A percentile compares a stretch with the other conserved stretches of the same genome.
Conservation (phyloP, 2,329 filamentous ascomycete species). For the Taxawa tesnikishii region DNA sequence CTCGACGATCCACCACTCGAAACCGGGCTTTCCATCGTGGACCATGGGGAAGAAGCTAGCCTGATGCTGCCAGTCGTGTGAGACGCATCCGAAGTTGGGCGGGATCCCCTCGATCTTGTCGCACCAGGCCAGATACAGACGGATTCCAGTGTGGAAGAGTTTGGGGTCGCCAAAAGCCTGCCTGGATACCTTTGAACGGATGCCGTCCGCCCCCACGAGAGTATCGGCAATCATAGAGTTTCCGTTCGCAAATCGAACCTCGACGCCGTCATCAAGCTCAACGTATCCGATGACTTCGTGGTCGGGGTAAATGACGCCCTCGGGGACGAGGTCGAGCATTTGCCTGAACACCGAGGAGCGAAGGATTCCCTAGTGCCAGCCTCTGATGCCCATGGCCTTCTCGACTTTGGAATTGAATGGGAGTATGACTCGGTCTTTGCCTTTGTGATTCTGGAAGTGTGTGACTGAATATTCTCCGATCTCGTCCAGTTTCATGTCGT, state of each 20-base stretch:
- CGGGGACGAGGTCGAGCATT: not conserved
- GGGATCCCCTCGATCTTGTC: not conserved
- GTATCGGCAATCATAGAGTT: conserved; percentile 29
- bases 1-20: not conserved
- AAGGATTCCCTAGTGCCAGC: not conserved
- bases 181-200: conserved; percentile 11
- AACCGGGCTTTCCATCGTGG: not conserved
- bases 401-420: not conserved
- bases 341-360: not conserved
- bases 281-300: not conserved
- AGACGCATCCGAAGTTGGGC: not conserved
- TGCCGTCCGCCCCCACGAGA: conserved; percentile 37
- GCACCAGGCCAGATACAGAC: not conserved
- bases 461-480: too few relatives aligned
- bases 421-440: not conserved
- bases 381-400: not conserved
- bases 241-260: conserved; percentile 9
- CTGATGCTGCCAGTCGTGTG: not conserved
- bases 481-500: too few relatives aligned
- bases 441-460: not conserved
- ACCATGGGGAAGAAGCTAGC: not conserved
- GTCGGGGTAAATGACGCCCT: not conserved
- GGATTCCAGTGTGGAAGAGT: not conserved
- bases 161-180: not conserved
- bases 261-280: not conserved